Evolutionary conservation across 257 asterid species (phyloP).

Genomic region (Phtheirospermum japonicum): DNA sequence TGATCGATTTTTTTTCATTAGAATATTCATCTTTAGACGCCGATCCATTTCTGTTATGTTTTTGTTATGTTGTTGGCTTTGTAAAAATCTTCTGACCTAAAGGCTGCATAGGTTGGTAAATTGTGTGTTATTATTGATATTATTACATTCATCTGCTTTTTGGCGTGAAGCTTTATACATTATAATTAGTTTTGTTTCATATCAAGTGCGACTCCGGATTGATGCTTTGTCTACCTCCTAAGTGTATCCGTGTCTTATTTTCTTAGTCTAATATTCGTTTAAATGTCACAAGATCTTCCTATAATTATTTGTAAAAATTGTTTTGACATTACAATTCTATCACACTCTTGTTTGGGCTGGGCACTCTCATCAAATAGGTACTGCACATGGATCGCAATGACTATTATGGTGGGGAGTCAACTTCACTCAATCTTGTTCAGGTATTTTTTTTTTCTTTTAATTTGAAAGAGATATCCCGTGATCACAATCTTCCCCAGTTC

Average conservation of each 20-base stretch:
- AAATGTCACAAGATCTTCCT: background rate
- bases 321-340: background rate
- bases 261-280: background rate
- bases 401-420: slow-evolving; percentile 67
- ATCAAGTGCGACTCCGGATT: background rate
- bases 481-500: slow-evolving; percentile 5
- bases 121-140: background rate
- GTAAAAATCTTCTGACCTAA: background rate
- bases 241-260: slow-evolving; percentile 1
- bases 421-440: slow-evolving; percentile 66
- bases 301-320: background rate
- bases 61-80: slow-evolving; percentile 1
- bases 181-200: background rate
- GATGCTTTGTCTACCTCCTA: slow-evolving; percentile 2
- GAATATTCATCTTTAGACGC: background rate
- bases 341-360: slow-evolving; percentile 19
- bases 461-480: slow-evolving; percentile 6
- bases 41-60: background rate
- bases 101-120: background rate
- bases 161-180: background rate
- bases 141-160: background rate
- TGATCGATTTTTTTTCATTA: background rate
- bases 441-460: slow-evolving; percentile 23
- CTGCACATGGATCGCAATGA: slow-evolving; percentile 70
- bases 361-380: slow-evolving; percentile 36